phyloP scores from a whole-genome alignment of 495 filamentous ascomycete genomes.

The Aspergillus hancockii region DNA sequence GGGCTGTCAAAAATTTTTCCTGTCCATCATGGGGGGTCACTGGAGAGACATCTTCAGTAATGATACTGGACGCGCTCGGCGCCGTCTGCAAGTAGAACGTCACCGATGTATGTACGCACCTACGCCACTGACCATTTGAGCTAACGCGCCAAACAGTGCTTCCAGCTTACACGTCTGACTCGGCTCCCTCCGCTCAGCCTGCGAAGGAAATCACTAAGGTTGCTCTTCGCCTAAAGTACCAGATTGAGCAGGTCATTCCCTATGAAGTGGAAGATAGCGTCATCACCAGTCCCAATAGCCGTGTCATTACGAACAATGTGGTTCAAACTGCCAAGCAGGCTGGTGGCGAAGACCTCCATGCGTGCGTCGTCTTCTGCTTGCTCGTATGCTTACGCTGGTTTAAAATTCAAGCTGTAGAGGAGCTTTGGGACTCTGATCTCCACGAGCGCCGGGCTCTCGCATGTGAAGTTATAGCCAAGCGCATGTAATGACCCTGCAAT shows the following conservation, averaged over 20 bases:
- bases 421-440: slow-evolving; percentile 90
- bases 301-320: slow-evolving; percentile 78
- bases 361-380: slow-evolving; percentile 83
- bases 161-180: slow-evolving; percentile 37
- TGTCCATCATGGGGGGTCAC: slow-evolving; percentile 30
- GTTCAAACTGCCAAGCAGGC: slow-evolving; percentile 76
- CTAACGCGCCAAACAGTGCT: slow-evolving; percentile 37
- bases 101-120: slow-evolving; percentile 45
- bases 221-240: slow-evolving; percentile 84
- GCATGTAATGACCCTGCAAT: slow-evolving; percentile 52
- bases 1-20: background rate
- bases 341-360: slow-evolving; percentile 70
- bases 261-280: slow-evolving; percentile 76
- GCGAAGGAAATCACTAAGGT: slow-evolving; percentile 77
- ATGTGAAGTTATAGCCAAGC: slow-evolving; percentile 95
- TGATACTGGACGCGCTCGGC: slow-evolving; percentile 23
- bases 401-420: slow-evolving; percentile 71
- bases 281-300: slow-evolving; percentile 77
- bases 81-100: slow-evolving; percentile 33
- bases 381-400: slow-evolving; percentile 93
- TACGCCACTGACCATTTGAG: background rate
- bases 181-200: slow-evolving; percentile 51
- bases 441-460: slow-evolving; percentile 76
- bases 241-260: slow-evolving; percentile 84
- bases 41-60: slow-evolving; percentile 37